Evolutionary conservation across 805 yeast species (phyloP), one percentile per base, ranked within the genome.

Genomic region (Zygotorulaspora florentina): DNA sequence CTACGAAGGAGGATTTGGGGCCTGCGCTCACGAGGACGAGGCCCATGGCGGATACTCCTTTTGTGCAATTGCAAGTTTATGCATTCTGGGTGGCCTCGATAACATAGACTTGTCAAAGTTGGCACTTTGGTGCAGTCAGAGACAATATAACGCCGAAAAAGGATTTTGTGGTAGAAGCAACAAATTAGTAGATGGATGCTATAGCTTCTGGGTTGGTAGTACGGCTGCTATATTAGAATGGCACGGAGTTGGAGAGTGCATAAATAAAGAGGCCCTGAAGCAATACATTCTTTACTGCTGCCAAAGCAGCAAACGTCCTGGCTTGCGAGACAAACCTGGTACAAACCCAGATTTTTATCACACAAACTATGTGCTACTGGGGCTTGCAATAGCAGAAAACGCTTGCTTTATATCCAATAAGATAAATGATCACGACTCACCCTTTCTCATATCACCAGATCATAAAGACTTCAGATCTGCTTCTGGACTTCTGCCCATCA

Each of bases 31-130:
- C 15, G 72, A 75, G 4, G 84, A 79, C 48, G 99, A 93, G 65
- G 97, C 98, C 0, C 99, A 93, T 62, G 99, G 97, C 2, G 99
- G 99, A 0, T 95, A 93, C 62, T 80, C 98, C 0, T 93, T 79
- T 64, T 93, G 99, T 69, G 95, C 91, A 0, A 70, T 86, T 36
- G 95, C 84, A 37, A 76, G 80, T 40, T 68, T 79, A 47, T 75
- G 73, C 50, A 72, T 73, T 20, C 59, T 80, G 25, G 72, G 73
- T 6, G 56, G 69, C 23, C 71, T 75, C 1, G 64, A 68, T 40
- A 51, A 64, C 16, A 63, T 78, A 1, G 68, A 87, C 57, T 46
- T 85, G 2, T 79, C 72, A 0, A 53, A 49, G 1, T 67, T 89
- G 17, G 51, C 79, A 2, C 61, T 72, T 43, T 93, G 99, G 99